Percentiles rank a stretch among this genome's conserved stretches.
phyloP scores from a whole-genome alignment of 1,284 basidiomycete species.

The Trichosporon ovoides region DNA sequence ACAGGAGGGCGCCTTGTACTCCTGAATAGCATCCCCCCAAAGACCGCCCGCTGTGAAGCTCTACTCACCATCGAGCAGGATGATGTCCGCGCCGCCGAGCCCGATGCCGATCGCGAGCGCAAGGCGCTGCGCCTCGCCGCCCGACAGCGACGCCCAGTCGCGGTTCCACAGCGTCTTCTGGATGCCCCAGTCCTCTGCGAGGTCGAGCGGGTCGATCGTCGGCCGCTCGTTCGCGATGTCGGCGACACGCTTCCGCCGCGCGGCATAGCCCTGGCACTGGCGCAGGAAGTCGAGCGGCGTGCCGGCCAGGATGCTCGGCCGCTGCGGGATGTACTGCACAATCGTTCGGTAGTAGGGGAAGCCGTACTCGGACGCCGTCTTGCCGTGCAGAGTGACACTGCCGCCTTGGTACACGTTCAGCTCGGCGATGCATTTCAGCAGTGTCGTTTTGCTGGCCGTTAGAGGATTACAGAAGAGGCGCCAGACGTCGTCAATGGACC shows the following conservation, averaged over 20 bases:
- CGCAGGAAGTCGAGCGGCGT: constrained; percentile 67
- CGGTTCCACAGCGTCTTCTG: constrained; percentile 66
- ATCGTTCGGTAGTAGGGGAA: constrained; percentile 68
- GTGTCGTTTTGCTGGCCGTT: constrained; percentile 61
- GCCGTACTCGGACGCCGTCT: constrained; percentile 54
- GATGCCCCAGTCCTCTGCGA: constrained; percentile 66
- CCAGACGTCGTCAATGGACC: too few species aligned
- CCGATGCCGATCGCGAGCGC: constrained; percentile 67
- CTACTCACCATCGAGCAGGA: constrained; percentile 77
- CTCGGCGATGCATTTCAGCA: constrained; percentile 76
- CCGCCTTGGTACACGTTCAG: constrained; percentile 64
- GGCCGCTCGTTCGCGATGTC: constrained; percentile 12
- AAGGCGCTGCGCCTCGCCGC: constrained; percentile 77
- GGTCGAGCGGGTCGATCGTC: constrained; percentile 52
- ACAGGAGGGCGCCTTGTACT: neutral
- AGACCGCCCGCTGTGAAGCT: too few species aligned
- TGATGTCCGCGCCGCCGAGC: constrained; percentile 65
- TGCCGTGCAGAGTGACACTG: constrained; percentile 60
- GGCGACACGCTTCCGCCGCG: constrained; percentile 49
- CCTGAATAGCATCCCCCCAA: too few species aligned
- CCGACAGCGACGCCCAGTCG: constrained; percentile 69
- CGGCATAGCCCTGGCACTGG: constrained; percentile 56
- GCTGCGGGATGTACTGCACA: constrained; percentile 76
- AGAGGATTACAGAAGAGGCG: neutral
- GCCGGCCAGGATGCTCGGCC: constrained; percentile 73